These are phyloP conservation scores for Acacia acuminata DNA, from an alignment of 306 rosid genomes.

Conservation along the genomic window DNA sequence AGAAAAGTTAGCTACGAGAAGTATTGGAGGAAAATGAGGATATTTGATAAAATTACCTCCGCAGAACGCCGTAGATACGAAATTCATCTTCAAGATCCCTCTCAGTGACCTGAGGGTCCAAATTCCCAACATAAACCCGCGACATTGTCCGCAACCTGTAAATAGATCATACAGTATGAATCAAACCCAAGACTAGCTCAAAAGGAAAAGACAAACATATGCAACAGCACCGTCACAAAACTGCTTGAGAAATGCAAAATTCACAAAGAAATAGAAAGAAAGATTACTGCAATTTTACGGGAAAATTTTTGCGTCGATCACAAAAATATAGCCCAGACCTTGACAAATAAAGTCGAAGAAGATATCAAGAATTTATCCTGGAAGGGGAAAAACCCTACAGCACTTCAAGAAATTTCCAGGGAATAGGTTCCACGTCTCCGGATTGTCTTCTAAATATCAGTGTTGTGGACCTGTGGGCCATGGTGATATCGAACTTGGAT, in stretches of 20 bases:
- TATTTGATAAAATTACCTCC: slow-evolving; percentile 51
- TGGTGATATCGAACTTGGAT: neutral
- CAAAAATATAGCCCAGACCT: neutral
- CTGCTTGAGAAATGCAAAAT: neutral
- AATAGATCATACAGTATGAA: neutral
- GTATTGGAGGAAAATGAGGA: neutral
- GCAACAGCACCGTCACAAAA: neutral
- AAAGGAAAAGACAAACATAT: neutral
- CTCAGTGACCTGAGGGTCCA: slow-evolving; percentile 88
- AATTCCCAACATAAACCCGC: slow-evolving; percentile 84
- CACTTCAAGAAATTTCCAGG: too few relatives aligned
- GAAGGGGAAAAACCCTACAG: neutral
- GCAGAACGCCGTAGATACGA: slow-evolving; percentile 85
- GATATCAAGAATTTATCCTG: neutral
- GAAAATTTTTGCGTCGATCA: neutral
- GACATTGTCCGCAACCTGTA: slow-evolving; percentile 54
- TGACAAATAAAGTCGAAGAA: neutral
- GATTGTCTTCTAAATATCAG: neutral
- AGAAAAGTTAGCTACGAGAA: neutral
- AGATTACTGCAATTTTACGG: neutral
- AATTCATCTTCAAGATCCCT: slow-evolving; percentile 95
- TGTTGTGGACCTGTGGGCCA: neutral
- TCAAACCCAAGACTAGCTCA: neutral
- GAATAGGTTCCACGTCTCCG: neutral
- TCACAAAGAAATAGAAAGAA: neutral